Conservation (phyloP, 257 asterid species). For the Fraxinus anomala region DNA sequence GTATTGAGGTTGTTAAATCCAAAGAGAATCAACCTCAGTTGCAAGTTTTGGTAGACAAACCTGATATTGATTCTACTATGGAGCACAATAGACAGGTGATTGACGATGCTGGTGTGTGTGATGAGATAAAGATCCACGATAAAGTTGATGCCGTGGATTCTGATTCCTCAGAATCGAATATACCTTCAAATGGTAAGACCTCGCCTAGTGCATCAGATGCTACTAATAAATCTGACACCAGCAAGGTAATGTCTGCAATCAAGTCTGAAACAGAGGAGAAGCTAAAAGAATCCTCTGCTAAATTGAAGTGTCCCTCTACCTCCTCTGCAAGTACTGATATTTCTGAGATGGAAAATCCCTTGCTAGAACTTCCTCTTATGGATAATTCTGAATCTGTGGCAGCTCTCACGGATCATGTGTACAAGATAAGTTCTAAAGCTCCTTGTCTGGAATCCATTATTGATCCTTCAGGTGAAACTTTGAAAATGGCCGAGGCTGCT, state of each 20-base stretch:
- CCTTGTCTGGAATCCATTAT: constrained; percentile 22
- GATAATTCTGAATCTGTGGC: constrained; percentile 1
- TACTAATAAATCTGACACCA: constrained; percentile 11
- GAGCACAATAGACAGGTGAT: constrained; percentile 29
- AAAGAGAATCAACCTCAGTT: constrained; percentile 31
- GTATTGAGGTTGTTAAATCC: constrained; percentile 31
- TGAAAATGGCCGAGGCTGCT: constrained; percentile 17
- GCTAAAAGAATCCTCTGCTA: constrained; percentile 20
- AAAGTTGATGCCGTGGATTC: constrained; percentile 22
- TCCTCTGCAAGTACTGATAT: not conserved
- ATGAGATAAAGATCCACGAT: constrained; percentile 2
- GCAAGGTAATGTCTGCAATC: constrained; percentile 11
- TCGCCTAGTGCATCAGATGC: constrained; percentile 14
- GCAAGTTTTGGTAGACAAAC: constrained; percentile 39
- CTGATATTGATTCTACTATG: constrained; percentile 37
- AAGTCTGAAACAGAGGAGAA: constrained; percentile 12
- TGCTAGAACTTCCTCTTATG: not conserved
- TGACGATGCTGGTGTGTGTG: constrained; percentile 28
- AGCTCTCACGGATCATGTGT: not conserved
- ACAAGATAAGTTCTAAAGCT: constrained; percentile 2
- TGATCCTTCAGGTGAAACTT: constrained; percentile 25
- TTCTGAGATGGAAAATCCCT: not conserved
- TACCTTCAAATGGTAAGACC: constrained; percentile 27
- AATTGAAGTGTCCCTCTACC: constrained; percentile 21
- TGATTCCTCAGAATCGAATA: constrained; percentile 18